Percentiles rank a stretch among this genome's conserved stretches.
Conservation (phyloP, 2,329 filamentous ascomycete genomes). For the Pseudonectria buxi region DNA sequence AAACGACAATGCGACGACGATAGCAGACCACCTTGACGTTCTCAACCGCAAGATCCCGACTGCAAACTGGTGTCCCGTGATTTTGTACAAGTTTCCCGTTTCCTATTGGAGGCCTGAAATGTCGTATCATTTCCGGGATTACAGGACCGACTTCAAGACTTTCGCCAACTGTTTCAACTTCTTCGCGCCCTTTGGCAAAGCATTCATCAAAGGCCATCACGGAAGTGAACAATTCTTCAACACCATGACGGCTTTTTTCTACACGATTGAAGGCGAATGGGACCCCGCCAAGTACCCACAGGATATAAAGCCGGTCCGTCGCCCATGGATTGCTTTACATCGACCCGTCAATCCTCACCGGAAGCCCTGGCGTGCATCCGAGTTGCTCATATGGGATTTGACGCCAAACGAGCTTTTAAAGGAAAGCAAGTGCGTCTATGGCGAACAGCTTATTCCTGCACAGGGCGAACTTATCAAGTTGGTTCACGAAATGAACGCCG, state of each 20-base stretch:
- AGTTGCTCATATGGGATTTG: slow-evolving; percentile 51
- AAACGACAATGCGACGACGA: slow-evolving; percentile 4
- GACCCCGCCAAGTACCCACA: slow-evolving; percentile 16
- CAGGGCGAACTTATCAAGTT: slow-evolving; percentile 39
- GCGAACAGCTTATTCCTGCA: slow-evolving; percentile 35
- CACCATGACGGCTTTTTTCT: slow-evolving; percentile 39
- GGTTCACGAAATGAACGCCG: slow-evolving; percentile 22
- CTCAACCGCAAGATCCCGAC: slow-evolving; percentile 3
- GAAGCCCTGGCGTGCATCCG: slow-evolving; percentile 27
- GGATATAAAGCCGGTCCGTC: slow-evolving; percentile 22
- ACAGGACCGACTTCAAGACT: slow-evolving; percentile 8
- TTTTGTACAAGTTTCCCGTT: slow-evolving; percentile 34
- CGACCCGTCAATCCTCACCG: slow-evolving; percentile 35
- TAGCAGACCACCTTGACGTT: slow-evolving; percentile 5
- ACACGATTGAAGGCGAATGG: slow-evolving; percentile 37
- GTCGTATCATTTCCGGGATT: slow-evolving; percentile 17
- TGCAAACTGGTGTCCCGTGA: slow-evolving; percentile 13
- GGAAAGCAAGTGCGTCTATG: slow-evolving; percentile 10
- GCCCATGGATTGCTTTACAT: slow-evolving; percentile 46
- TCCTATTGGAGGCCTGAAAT: slow-evolving; percentile 30
- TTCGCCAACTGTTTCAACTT: slow-evolving; percentile 20
- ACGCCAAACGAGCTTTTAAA: slow-evolving; percentile 21
- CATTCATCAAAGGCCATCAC: not conserved
- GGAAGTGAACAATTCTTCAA: slow-evolving; percentile 6
- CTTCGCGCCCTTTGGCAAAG: slow-evolving; percentile 4